Base-by-base conservation (phyloP, 495 filamentous ascomycete genomes). In the Chaetomium fimeti region DNA sequence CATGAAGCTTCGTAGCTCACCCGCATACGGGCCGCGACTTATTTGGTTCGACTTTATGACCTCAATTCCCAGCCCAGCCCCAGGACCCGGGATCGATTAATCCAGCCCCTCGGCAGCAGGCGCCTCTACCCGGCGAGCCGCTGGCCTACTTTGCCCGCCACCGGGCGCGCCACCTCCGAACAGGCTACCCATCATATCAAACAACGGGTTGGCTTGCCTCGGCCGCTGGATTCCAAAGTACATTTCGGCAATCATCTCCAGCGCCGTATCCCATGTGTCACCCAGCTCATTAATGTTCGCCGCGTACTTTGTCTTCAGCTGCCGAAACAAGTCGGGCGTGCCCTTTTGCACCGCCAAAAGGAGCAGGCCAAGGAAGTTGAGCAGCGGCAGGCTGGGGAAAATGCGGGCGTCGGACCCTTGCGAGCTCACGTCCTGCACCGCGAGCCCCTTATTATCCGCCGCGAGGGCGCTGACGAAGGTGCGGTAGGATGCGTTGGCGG, bases 141-240 rank as follows among this genome's bases (percentile, higher is more conserved):
- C 72, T 56, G 78, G 78, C 43, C 78, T 77, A 54, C 71, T 72
- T 32, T 73, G 69, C 42, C 78, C 71, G 72, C 75, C 76, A 67
- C 82, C 70, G 65, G 74, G 72, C 13, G 66, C 67, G 27, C 79
- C 83, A 8, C 85, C 92, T 8, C 92, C 91, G 73, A 97, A 87
- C 83, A 99, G 86, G 66, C 85, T 90, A 4, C 92, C 90, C 92
- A 98, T 96, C 92, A 99, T 98, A 69, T 98, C 95, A 70, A 98
- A 83, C 68, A 98, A 74, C 9, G 92, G 92, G 72, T 97, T 97
- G 48, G 87, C 87, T 77, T 93, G 90, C 56, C 88, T 82, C 32
- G 91, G 93, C 66, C 92, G 86, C 81, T 88, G 88, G 71, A 99
- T 97, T n/a, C 85, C 87, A 75, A 98, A 99, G 78, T 97, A 99